Evolutionary conservation across 495 filamentous ascomycete species (phyloP), one percentile per base, ranked within the genome.

Genomic region (Oidiodendron maius): DNA sequence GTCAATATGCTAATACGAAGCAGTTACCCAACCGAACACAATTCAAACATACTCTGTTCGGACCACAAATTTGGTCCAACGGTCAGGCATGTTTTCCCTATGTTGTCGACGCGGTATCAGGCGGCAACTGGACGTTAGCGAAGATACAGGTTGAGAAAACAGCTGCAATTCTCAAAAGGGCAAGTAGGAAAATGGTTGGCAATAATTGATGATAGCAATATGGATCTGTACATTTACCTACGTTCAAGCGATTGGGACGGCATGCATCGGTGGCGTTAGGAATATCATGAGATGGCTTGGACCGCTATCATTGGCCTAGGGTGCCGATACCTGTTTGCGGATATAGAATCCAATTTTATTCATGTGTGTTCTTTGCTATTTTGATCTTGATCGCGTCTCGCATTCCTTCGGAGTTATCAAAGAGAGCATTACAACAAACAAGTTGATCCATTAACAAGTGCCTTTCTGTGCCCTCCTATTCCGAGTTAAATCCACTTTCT

Each of bases 1-100:
- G n/a, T 24, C 37, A 35, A 13, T 36, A 23, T 45, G 34, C 46
- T 58, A 39, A 61, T 28, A 35, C 6, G 20, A 25, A 20, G 40
- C 51, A 93, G 86, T 72, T 95, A 22, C 90, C 89, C 24, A 87
- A 87, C 59, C 81, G 93, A 51, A 86, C 86, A 20, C 94, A 96
- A 69, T 98, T 89, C 73, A 95, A 93, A 62, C 94, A 98, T 68
- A 78, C 95, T 57, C 55, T 98, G 42, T 93, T 88, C 57, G 90
- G 82, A 0, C 93, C 93, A 12, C 78, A 89, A 60, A 66, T 78
- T 4, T 91, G 89, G 86, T 81, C 81, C 40, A 82, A 82, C 42
- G 81, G 89, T 41, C 76, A 80, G 38, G 77, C 82, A 0, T 83
- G 80, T 52, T 97, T 97, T 68, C 93, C 93, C 6, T 81, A 78